Percentiles rank a stretch among this genome's conserved stretches.
Conservation (phyloP, 2,329 filamentous ascomycete species). For the Aspergillus neoniger region DNA sequence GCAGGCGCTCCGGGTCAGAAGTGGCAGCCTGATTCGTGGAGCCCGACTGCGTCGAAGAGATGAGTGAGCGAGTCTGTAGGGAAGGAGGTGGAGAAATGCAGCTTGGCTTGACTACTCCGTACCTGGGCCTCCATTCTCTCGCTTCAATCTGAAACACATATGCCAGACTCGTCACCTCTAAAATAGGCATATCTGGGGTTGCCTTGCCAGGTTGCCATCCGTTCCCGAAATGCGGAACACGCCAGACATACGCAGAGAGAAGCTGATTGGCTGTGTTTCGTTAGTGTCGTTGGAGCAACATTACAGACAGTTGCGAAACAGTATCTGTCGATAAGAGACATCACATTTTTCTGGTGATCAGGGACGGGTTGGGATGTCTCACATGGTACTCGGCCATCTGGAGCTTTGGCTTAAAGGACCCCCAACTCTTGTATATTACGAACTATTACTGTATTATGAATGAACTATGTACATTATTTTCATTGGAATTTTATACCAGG, state of each 20-base stretch:
- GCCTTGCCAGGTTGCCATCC: not conserved
- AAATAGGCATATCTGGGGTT: not conserved
- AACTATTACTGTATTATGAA: not conserved
- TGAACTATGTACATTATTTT: not conserved
- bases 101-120: not conserved
- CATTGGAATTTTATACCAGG: not conserved
- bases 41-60: constrained; percentile 48
- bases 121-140: not conserved
- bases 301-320: too few species aligned
- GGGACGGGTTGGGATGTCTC: not conserved
- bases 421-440: not conserved
- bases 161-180: not conserved
- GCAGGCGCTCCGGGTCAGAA: constrained; percentile 60
- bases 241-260: not conserved
- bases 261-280: too few species aligned
- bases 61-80: constrained; percentile 25
- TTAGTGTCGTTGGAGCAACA: too few species aligned
- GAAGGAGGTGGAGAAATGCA: not conserved
- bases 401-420: not conserved
- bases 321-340: not conserved
- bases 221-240: not conserved
- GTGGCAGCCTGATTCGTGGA: constrained; percentile 70
- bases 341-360: not conserved
- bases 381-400: not conserved
- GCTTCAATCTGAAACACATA: not conserved